Evolutionary conservation across 2,329 filamentous ascomycete species (phyloP).

Genomic region (Aspergillus texensis): DNA sequence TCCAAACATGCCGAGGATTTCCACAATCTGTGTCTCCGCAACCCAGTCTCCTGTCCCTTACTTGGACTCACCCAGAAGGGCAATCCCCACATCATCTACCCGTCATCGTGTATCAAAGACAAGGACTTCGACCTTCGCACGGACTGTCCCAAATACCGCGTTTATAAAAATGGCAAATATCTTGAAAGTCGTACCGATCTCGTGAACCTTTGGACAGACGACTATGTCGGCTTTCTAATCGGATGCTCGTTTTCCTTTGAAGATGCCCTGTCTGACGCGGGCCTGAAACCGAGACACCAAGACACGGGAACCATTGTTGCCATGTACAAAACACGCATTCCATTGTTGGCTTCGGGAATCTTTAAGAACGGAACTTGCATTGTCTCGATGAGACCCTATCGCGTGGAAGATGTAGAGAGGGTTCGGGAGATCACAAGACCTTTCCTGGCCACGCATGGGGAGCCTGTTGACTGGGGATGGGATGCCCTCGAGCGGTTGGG

Average conservation of each 20-base stretch:
- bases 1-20: constrained; percentile 61
- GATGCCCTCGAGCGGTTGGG: constrained; percentile 56
- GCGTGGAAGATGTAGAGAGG: constrained; percentile 49
- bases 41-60: constrained; percentile 65
- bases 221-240: constrained; percentile 65
- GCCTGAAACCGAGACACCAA: constrained; percentile 57
- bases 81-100: constrained; percentile 24
- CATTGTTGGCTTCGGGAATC: constrained; percentile 60
- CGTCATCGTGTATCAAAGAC: constrained; percentile 25
- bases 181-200: constrained; percentile 48
- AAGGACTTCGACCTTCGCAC: constrained; percentile 57
- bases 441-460: constrained; percentile 63
- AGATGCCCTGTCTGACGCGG: constrained; percentile 54
- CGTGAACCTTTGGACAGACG: constrained; percentile 54
- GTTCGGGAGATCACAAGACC: constrained; percentile 59
- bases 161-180: constrained; percentile 57
- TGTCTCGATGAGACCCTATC: constrained; percentile 67
- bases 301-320: constrained; percentile 55
- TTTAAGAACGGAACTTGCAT: constrained; percentile 60
- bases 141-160: constrained; percentile 61
- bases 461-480: constrained; percentile 68
- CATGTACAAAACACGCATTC: constrained; percentile 64
- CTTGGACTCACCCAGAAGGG: constrained; percentile 54
- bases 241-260: constrained; percentile 69
- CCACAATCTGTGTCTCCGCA: constrained; percentile 60